Evolutionary conservation across 352 stramenopile genomes (phyloP), one percentile per base, ranked within the genome.

Genomic region (Pythium angustatum): DNA sequence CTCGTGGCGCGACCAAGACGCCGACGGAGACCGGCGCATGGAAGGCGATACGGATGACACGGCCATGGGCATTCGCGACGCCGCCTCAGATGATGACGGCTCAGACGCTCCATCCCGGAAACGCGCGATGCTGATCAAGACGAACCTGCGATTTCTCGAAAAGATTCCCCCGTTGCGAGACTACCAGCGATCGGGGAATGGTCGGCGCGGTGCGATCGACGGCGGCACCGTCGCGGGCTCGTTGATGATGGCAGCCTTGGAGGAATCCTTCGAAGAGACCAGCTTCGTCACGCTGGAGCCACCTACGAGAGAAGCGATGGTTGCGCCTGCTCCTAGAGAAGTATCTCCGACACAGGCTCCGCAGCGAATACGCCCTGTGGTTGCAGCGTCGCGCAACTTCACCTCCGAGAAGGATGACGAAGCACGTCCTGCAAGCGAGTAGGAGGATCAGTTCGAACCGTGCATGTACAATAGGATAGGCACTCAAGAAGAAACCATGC

Each of bases 241-340:
- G 27, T 52, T 81, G 38, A 83, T 81, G 69, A 83, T 92, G 68
- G 57, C 69, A 38, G 83, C 83, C 31, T 67, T 92, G 36, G 79
- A 90, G 62, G 75, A 85, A 44, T 82, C 79, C 2, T 81, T 92
- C 62, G 72, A 85, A 43, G 81, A 89, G 53, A 87, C 81, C 55
- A 88, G 81, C 64, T 89, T 92, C 52, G 76, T 87, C 38, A 84
- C 77, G 0, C 54, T 75, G 12, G 74, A 84, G 54, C 65, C 75
- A 1, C 67, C 72, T 6, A 65, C 71, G 5, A 54, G 71, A 38
- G 77, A 72, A 19, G 79, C 77, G 2, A 62, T 86, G 21, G 79
- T 88, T 19, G 71, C 79, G 11, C 78, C 78, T 8, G 69, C 72
- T 8, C 67, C 73, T 10, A 60, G 38, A 34, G 51, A 62, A 30